Conservation (phyloP, 2,329 filamentous ascomycete genomes). For the Clathrospora elynae region DNA sequence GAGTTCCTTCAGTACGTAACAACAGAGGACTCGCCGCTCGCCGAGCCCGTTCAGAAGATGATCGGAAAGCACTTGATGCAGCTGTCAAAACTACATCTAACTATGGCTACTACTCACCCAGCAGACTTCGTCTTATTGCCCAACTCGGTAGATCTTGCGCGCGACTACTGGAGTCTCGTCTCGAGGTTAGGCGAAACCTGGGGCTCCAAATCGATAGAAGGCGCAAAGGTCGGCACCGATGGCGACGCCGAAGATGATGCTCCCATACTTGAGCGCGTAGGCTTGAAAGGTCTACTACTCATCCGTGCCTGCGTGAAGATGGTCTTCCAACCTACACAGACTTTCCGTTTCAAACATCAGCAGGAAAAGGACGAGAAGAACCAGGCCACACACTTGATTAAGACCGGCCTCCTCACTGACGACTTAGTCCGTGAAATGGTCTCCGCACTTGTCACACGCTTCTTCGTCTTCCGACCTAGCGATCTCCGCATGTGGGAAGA, state of each 20-base stretch:
- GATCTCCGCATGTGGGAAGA: constrained; percentile 93
- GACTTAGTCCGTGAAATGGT: constrained; percentile 81
- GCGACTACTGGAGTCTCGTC: constrained; percentile 84
- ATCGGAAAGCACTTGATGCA: constrained; percentile 89
- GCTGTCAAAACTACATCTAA: constrained; percentile 87
- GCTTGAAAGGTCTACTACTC: constrained; percentile 80
- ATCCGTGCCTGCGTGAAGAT: constrained; percentile 83
- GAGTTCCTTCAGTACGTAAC: constrained; percentile 70
- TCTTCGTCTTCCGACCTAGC: constrained; percentile 83
- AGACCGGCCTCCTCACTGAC: constrained; percentile 73
- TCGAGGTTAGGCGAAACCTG: constrained; percentile 77
- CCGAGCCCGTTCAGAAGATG: constrained; percentile 59
- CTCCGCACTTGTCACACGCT: constrained; percentile 80
- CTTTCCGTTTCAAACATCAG: constrained; percentile 79
- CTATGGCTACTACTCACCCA: constrained; percentile 79
- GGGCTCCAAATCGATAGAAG: constrained; percentile 56
- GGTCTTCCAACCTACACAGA: constrained; percentile 77
- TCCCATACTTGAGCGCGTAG: constrained; percentile 75
- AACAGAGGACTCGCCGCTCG: constrained; percentile 60
- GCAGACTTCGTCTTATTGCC: constrained; percentile 83
- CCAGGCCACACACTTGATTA: constrained; percentile 70
- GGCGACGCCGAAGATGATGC: constrained; percentile 55
- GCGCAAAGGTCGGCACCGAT: constrained; percentile 52
- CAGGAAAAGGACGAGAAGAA: constrained; percentile 78
- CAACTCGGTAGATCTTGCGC: constrained; percentile 75